Percentiles rank a stretch among this genome's conserved stretches.
These are phyloP conservation scores for Cardiospermum halicacabum DNA, from an alignment of 345 rosid species.

Conservation along the genomic window DNA sequence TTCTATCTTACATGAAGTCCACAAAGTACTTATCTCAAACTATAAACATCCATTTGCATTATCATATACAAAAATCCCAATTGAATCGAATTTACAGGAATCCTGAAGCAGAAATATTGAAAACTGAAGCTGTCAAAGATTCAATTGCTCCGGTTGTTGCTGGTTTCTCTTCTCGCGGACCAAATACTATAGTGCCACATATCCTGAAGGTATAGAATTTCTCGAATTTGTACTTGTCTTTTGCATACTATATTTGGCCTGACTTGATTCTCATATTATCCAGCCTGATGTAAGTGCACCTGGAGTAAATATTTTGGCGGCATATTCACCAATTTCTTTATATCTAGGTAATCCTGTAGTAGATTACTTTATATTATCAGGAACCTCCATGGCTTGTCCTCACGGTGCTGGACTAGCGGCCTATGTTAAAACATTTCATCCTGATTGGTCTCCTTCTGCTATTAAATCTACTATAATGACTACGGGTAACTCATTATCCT, in stretches of 20 bases:
- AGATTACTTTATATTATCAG: slow-evolving; percentile 26
- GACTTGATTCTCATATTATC: not conserved
- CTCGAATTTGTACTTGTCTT: not conserved
- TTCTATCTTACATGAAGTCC: too few relatives aligned
- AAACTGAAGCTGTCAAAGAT: slow-evolving; percentile 12
- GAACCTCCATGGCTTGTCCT: slow-evolving; percentile 25
- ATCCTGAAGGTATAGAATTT: slow-evolving; percentile 1
- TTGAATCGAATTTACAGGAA: slow-evolving; percentile 4
- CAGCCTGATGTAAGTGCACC: slow-evolving; percentile 46
- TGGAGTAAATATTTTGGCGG: too few relatives aligned
- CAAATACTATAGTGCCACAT: not conserved
- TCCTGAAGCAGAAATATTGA: slow-evolving; percentile 16
- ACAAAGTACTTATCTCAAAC: too few relatives aligned
- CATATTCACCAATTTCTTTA: slow-evolving; percentile 25
- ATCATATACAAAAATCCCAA: too few relatives aligned
- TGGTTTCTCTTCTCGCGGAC: slow-evolving; percentile 16
- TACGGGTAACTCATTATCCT: slow-evolving; percentile 32
- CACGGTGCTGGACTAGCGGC: slow-evolving; percentile 39
- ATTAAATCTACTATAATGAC: slow-evolving; percentile 43
- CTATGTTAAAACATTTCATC: slow-evolving; percentile 33
- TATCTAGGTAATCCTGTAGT: slow-evolving; percentile 25
- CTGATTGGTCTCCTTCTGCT: slow-evolving; percentile 41
- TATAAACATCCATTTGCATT: too few relatives aligned
- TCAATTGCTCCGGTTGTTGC: slow-evolving; percentile 10
- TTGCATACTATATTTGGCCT: too few relatives aligned